A percentile compares a stretch with the other conserved stretches of the same genome.
These are phyloP conservation scores for Geotrichum citri-aurantii DNA, from an alignment of 1,139 yeast species.

Conservation along the genomic window DNA sequence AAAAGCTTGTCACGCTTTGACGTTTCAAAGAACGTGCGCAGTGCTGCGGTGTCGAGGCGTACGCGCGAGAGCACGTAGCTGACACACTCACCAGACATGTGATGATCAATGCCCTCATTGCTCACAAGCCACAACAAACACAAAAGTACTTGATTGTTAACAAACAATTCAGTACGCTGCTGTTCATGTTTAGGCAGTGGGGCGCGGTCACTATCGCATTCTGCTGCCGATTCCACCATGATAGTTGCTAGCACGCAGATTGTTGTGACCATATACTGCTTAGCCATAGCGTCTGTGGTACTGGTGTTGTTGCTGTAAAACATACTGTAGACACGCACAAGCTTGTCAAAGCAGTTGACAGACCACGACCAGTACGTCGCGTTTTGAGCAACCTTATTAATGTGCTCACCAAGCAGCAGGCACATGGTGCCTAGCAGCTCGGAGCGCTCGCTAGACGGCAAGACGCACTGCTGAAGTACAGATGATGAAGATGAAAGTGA, in stretches of 20 bases:
- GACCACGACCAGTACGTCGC: conserved; percentile 19
- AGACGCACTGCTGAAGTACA: neutral
- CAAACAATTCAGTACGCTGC: conserved; percentile 5
- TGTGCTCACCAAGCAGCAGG: conserved; percentile 17
- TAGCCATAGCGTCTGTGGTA: neutral
- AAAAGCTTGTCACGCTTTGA: conserved; percentile 14
- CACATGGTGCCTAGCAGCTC: conserved; percentile 11
- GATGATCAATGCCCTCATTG: conserved; percentile 10
- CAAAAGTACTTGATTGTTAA: conserved; percentile 9
- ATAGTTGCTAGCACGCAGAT: conserved; percentile 8
- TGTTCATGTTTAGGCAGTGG: conserved; percentile 1
- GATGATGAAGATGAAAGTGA: conserved; percentile 4
- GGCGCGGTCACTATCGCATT: neutral
- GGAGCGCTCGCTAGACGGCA: neutral
- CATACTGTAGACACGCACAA: conserved; percentile 9
- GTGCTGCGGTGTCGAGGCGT: conserved; percentile 1
- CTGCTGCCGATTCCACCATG: conserved; percentile 1
- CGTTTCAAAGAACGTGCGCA: conserved; percentile 7
- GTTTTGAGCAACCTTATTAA: conserved; percentile 13
- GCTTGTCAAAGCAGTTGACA: conserved; percentile 9
- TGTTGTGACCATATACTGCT: conserved; percentile 5
- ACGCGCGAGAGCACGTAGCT: conserved; percentile 12
- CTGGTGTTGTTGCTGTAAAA: neutral
- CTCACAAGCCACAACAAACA: conserved; percentile 11
- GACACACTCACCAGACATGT: conserved; percentile 17